Base-by-base conservation (phyloP, 2,329 filamentous ascomycete species). In the Bimuria novae-zelandiae region DNA sequence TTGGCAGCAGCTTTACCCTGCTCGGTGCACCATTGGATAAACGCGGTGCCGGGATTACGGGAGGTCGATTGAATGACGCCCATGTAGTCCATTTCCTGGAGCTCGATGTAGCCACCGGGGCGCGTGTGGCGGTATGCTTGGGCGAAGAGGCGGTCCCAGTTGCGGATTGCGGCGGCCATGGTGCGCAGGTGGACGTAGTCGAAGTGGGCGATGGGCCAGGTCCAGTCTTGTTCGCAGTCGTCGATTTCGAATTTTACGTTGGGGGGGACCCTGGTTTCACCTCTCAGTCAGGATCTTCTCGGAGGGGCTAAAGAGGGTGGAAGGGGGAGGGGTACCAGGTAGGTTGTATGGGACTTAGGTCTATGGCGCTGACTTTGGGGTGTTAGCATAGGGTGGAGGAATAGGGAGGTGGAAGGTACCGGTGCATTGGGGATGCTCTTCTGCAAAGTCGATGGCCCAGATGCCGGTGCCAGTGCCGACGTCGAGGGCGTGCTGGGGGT, bases 311-410 rank as follows among this genome's bases (percentile, higher is more conserved):
- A 7, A 16, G 8, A 37, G 12, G 17, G 14, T n/a, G n/a, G 4
- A 16, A 36, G 19, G 4, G 16, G 7, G 10, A 36, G n/a, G 41
- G 43, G 16, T 43, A 59, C 59, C 59, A 69, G 46, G 65, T 63
- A 23, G 70, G 69, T 52, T 70, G 70, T 25, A 73, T 70, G 12
- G 71, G 70, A 49, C 66, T 70, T 12, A 74, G 60, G 44, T 73
- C 71, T 7, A 61, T 70, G 21, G 71, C 71, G 19, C 54, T 65
- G 10, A 62, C 49, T 55, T 30, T 29, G 17, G 23, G 5, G 19
- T 30, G 22, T 7, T 21, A 33, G 14, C 11, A 36, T 40, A 23
- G 3, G 16, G 4, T 5, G 10, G 16, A 16, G 4, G 16, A 33
- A 10, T 6, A 14, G 11, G 6, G 21, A 17, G 3, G 36, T 22